These are phyloP conservation scores for Mortierella polycephala DNA, from an alignment of 371 early-diverging fungal genomes.

Conservation along the genomic window DNA sequence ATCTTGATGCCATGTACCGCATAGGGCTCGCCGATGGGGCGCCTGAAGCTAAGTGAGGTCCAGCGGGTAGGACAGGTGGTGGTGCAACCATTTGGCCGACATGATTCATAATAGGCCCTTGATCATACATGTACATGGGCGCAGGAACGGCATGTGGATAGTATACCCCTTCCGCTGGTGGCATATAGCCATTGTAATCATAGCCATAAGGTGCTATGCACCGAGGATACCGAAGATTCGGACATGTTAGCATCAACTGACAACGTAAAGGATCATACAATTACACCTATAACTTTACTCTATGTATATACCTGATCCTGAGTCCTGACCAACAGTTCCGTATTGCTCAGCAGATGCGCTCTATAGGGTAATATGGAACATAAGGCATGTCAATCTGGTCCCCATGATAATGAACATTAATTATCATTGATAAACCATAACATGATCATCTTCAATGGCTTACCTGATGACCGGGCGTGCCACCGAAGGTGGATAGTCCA, in stretches of 20 bases:
- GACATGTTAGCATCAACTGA: too few relatives aligned
- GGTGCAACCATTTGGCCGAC: too few relatives aligned
- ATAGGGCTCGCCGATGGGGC: constrained; percentile 1
- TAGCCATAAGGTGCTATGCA: constrained; percentile 3
- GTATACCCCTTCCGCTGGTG: constrained; percentile 15
- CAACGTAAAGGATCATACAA: too few relatives aligned
- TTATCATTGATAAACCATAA: neutral
- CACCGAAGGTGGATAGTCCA: neutral
- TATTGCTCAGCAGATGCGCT: too few relatives aligned
- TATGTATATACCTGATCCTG: neutral
- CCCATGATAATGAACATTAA: too few relatives aligned
- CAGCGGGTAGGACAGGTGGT: too few relatives aligned
- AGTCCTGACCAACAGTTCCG: neutral
- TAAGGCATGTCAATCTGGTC: too few relatives aligned
- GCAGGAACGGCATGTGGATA: constrained; percentile 13
- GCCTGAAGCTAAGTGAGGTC: neutral
- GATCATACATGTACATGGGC: constrained; percentile 25
- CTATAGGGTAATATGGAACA: too few relatives aligned
- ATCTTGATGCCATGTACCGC: constrained; percentile 3
- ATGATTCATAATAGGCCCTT: neutral
- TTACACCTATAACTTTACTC: too few relatives aligned
- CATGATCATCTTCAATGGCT: neutral
- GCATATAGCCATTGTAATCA: constrained; percentile 12
- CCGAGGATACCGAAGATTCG: neutral
- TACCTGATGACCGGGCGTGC: constrained; percentile 1